Base-by-base conservation (phyloP, 192 early-diverging fungal species). In the Rhizoclosmatium sp. region DNA sequence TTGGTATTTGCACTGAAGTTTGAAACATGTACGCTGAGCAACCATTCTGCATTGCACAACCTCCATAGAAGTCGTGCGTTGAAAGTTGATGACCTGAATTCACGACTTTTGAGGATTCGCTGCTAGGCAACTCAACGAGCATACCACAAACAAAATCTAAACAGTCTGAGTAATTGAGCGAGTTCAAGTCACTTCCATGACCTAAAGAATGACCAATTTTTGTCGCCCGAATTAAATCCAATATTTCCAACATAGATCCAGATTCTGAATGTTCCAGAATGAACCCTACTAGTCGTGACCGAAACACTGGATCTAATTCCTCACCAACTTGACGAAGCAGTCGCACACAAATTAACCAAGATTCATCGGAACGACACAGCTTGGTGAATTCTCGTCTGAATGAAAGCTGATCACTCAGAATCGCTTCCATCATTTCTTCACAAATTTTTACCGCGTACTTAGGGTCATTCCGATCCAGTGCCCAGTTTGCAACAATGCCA, bases 401-500 rank as follows among this genome's bases (percentile, higher is more conserved):
- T 7, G n/a, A n/a, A 2, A 59, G 31, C 70, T 65, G 14, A 60
- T 75, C 59, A 46, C 82, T n/a, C 86, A 80, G 45, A 83, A 78
- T 46, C 2, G 77, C 46, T n/a, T 83, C 84, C n/a, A 94, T 85
- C 5, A 92, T 78, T 4, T 85, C 84, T n/a, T 88, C 87, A 71
- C 91, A 92, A 1, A 90, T 83, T 41, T 84, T 71, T 47, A 90
- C 83, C 0, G 90, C 87, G 54, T 82, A 83, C n/a, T 79, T 75
- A 48, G 87, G 84, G 56, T 92, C 87, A 66, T 82, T 80, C 59
- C 87, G 85, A 51, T 85, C 86, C 47, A 94, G 81, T 19, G 91
- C 91, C 39, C 90, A 84, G 59, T 86, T 83, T 16, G 92, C 89
- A 7, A 92, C 80, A 87, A 92, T 90, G 3, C 84, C 87, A 19